Percentiles rank a stretch among this genome's conserved stretches.
phyloP scores from a whole-genome alignment of 1,139 yeast genomes.

The Blastobotrys petasosporus region DNA sequence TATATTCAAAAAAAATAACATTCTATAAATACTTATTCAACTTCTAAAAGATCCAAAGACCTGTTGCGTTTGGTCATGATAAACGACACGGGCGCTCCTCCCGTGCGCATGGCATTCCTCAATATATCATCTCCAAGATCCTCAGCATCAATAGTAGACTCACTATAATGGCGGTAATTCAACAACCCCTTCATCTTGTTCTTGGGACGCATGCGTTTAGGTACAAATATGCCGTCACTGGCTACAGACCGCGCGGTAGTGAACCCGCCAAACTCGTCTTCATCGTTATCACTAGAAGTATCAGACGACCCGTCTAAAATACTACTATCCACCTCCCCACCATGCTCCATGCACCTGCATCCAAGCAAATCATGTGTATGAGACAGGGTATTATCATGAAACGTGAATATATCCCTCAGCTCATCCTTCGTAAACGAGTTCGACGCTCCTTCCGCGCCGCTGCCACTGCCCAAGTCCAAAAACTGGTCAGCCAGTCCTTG shows the following conservation, averaged over 20 bases:
- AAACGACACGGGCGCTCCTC: slow-evolving; percentile 11
- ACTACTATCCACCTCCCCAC: slow-evolving; percentile 12
- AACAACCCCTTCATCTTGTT: slow-evolving; percentile 47
- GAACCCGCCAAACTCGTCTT: slow-evolving; percentile 36
- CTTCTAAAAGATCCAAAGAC: neutral
- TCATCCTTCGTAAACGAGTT: slow-evolving; percentile 45
- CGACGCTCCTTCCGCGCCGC: slow-evolving; percentile 23
- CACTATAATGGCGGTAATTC: slow-evolving; percentile 59
- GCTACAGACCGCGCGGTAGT: slow-evolving; percentile 43
- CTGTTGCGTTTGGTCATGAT: slow-evolving; percentile 10
- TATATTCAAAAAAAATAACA: neutral
- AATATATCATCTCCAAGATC: slow-evolving; percentile 12
- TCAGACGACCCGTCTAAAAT: slow-evolving; percentile 14
- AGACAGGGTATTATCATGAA: slow-evolving; percentile 47
- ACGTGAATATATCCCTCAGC: slow-evolving; percentile 66
- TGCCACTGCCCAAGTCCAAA: slow-evolving; percentile 41
- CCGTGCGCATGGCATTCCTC: neutral
- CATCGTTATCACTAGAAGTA: slow-evolving; percentile 15
- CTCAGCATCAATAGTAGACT: slow-evolving; percentile 23
- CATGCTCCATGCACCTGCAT: slow-evolving; percentile 49
- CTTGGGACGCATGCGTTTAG: slow-evolving; percentile 21
- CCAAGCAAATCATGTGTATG: slow-evolving; percentile 80
- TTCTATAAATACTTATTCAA: neutral
- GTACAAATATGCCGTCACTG: slow-evolving; percentile 24
- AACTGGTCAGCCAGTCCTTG: slow-evolving; percentile 73